phyloP scores from a whole-genome alignment of 1,139 yeast genomes.

The Kodamaea derodonti region DNA sequence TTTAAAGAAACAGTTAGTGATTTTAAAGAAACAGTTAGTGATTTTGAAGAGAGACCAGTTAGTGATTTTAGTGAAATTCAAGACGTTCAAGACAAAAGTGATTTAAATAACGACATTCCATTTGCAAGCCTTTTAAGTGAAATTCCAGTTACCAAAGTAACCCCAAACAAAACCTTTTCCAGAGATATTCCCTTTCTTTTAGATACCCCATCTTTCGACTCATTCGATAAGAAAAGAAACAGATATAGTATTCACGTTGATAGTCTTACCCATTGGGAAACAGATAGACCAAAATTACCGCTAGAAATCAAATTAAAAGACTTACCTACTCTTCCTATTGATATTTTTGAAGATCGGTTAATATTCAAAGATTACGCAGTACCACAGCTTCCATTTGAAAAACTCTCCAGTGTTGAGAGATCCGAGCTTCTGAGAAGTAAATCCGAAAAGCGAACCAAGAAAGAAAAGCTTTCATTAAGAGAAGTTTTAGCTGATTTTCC shows the following conservation, averaged over 20 bases:
- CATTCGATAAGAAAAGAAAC: too few species aligned
- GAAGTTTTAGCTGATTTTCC: background rate
- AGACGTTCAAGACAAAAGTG: background rate
- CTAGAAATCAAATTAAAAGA: constrained; percentile 2
- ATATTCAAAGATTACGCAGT: too few species aligned
- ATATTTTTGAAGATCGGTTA: background rate
- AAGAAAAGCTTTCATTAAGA: background rate
- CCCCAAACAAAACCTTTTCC: background rate
- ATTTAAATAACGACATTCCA: background rate
- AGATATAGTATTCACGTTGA: too few species aligned
- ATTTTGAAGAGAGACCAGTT: background rate
- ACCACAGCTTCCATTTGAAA: background rate
- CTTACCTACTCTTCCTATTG: constrained; percentile 3
- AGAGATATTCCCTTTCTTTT: background rate
- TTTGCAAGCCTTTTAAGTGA: background rate
- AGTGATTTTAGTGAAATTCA: background rate
- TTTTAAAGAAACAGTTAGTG: background rate
- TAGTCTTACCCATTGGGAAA: background rate
- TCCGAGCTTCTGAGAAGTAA: background rate
- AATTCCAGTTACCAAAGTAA: too few species aligned
- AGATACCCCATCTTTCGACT: background rate
- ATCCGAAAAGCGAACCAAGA: background rate
- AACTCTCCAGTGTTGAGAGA: background rate
- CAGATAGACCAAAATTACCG: constrained; percentile 1
- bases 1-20: background rate